Percentiles rank a stretch among this genome's conserved stretches.
These are phyloP conservation scores for Hirsutella thompsonii DNA, from an alignment of 2,329 filamentous ascomycete species.

Conservation along the genomic window DNA sequence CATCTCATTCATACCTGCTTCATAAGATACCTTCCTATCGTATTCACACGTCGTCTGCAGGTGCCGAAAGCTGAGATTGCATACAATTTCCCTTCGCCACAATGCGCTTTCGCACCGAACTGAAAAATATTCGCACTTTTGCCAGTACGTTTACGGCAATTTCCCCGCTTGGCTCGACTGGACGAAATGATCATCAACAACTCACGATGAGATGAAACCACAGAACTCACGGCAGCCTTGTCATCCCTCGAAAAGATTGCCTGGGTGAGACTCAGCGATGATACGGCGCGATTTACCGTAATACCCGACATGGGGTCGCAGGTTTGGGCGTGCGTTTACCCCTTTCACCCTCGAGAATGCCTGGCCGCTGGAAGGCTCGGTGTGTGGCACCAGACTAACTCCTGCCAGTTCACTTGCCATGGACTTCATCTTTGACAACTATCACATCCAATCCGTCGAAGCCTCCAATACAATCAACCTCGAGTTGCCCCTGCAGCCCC, in stretches of 20 bases:
- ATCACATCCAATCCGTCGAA: conserved; percentile 76
- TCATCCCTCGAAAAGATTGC: conserved; percentile 67
- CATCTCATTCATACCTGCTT: no score
- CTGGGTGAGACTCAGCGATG: conserved; percentile 81
- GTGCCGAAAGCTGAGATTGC: background rate
- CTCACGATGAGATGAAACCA: background rate
- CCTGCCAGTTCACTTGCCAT: conserved; percentile 40
- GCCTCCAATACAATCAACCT: conserved; percentile 85
- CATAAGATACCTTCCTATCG: no score
- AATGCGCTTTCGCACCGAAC: conserved; percentile 55
- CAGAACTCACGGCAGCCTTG: conserved; percentile 52
- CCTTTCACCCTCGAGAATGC: background rate
- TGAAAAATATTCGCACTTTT: conserved; percentile 49
- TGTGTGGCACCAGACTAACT: background rate
- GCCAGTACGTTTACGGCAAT: background rate
- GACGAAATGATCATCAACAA: no score
- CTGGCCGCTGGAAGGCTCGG: background rate
- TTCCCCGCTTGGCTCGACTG: background rate
- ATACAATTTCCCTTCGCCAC: conserved; percentile 10
- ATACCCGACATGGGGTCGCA: conserved; percentile 91
- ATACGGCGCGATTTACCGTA: conserved; percentile 84
- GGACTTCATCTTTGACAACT: conserved; percentile 79
- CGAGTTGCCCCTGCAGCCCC: conserved; percentile 76
- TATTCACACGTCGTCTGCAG: no score
- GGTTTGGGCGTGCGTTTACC: conserved; percentile 68